A percentile compares a stretch with the other conserved stretches of the same genome.
Evolutionary conservation across 2,329 filamentous ascomycete genomes (phyloP).

Genomic region (Aschersonia sp.): DNA sequence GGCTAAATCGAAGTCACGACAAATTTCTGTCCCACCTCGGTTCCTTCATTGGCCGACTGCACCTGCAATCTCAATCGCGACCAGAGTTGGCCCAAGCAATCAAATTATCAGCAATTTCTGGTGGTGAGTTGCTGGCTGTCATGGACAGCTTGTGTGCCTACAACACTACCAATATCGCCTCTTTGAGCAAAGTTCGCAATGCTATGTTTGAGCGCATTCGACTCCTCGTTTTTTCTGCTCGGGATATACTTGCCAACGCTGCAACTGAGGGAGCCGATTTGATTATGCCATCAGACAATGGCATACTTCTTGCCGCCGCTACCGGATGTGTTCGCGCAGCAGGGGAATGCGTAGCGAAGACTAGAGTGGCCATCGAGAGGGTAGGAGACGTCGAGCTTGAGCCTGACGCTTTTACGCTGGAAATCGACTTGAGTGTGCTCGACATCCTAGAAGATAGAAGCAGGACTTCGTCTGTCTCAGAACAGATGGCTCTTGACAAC

Average conservation of each 20-base stretch:
- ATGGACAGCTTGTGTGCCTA: conserved; percentile 72
- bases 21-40: conserved; percentile 80
- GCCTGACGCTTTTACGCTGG: conserved; percentile 40
- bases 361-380: conserved; percentile 70
- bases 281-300: conserved; percentile 67
- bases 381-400: conserved; percentile 89
- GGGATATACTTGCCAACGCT: conserved; percentile 58
- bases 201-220: conserved; percentile 69
- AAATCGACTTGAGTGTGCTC: conserved; percentile 38
- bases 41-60: conserved; percentile 79
- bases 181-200: conserved; percentile 53
- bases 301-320: conserved; percentile 59
- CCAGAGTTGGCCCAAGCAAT: conserved; percentile 71
- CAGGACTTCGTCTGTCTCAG: conserved; percentile 16
- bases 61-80: conserved; percentile 83
- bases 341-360: conserved; percentile 80
- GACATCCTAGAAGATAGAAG: conserved; percentile 23
- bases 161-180: conserved; percentile 51
- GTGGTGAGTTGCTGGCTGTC: conserved; percentile 62
- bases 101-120: conserved; percentile 69
- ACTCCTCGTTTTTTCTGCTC: conserved; percentile 66
- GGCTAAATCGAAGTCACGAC: conserved; percentile 68
- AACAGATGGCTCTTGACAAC: conserved; percentile 21
- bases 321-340: conserved; percentile 81
- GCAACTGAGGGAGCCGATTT: conserved; percentile 61